phyloP scores from a whole-genome alignment of 2,329 filamentous ascomycete species.

The Aspergillus sergii region DNA sequence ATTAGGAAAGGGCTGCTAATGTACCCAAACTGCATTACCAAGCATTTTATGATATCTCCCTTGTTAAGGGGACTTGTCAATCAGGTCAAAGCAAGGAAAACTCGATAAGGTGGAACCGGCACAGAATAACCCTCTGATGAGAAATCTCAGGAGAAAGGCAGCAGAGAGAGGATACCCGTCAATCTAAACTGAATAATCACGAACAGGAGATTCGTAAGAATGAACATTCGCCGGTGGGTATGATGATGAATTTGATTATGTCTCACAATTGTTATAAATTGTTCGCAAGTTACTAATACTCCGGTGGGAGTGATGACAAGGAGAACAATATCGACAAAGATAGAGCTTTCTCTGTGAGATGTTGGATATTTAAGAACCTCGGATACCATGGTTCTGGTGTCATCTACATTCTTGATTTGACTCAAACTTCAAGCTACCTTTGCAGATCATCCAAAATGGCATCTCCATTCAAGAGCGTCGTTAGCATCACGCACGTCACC shows the following conservation, averaged over 20 bases:
- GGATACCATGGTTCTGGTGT: no score
- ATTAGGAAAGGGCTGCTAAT: no score
- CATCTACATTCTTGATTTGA: neutral
- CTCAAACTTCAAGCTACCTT: neutral
- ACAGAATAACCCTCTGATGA: no score
- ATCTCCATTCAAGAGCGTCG: conserved; percentile 16
- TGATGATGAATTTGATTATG: neutral
- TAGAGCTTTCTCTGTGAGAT: neutral
- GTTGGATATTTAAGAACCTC: no score
- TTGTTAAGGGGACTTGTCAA: neutral
- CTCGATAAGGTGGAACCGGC: no score
- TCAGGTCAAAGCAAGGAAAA: no score
- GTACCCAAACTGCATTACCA: no score
- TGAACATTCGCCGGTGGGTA: neutral
- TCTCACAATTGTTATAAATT: neutral
- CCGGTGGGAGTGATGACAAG: neutral
- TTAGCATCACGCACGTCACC: conserved; percentile 48
- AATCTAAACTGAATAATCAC: neutral
- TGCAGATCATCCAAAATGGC: neutral
- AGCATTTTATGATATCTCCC: no score
- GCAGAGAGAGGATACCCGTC: neutral
- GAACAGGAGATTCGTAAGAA: neutral
- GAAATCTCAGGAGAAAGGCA: neutral
- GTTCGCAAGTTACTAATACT: neutral
- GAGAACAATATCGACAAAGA: neutral